phyloP scores from a whole-genome alignment of 2,329 filamentous ascomycete species.

The Trichoderma sp. region DNA sequence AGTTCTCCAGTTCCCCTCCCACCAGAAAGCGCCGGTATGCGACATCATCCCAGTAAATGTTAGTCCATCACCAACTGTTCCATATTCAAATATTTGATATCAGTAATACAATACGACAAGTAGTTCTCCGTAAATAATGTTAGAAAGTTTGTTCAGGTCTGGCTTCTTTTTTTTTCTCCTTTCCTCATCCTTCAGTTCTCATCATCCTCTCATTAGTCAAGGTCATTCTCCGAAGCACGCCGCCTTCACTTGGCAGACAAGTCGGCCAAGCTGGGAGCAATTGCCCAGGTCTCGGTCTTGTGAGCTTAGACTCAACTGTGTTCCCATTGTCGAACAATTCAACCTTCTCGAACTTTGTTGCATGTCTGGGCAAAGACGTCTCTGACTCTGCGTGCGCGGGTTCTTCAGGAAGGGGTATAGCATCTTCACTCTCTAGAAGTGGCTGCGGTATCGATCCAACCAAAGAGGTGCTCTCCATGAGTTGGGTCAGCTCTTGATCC shows the following conservation, averaged over 20 bases:
- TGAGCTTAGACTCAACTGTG: neutral
- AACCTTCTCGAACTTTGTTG: neutral
- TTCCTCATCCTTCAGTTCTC: neutral
- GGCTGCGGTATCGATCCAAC: neutral
- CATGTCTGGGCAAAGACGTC: neutral
- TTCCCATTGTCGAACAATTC: neutral
- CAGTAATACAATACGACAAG: neutral
- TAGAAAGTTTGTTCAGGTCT: neutral
- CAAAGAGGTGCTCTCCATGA: neutral
- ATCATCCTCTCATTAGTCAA: neutral
- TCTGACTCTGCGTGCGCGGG: neutral
- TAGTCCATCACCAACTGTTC: neutral
- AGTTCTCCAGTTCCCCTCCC: neutral
- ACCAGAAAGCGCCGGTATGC: neutral
- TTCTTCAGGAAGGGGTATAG: neutral
- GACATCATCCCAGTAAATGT: neutral
- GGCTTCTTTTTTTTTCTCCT: neutral
- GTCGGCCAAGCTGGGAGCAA: neutral
- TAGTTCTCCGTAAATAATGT: neutral
- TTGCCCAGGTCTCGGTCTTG: neutral
- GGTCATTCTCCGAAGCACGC: conserved; percentile 4
- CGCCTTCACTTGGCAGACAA: neutral
- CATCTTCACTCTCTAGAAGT: neutral
- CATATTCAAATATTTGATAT: neutral
- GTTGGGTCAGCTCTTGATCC: conserved; percentile 24